Evolutionary conservation across 2,329 filamentous ascomycete genomes (phyloP).

Genomic region (Pseudogymnoascus sp.): DNA sequence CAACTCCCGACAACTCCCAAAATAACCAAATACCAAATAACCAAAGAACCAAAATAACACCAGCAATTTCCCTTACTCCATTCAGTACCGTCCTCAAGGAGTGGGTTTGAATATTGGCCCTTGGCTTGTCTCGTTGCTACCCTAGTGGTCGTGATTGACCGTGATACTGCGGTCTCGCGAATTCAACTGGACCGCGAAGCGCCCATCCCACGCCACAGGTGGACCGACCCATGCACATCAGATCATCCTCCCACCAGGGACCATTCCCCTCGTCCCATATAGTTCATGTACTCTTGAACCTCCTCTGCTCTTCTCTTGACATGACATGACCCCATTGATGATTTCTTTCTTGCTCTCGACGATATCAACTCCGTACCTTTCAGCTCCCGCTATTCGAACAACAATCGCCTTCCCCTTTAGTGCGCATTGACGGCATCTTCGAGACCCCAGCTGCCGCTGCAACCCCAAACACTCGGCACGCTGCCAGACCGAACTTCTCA

Average conservation of each 20-base stretch:
- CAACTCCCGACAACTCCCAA: not conserved
- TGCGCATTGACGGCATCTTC: constrained; percentile 6
- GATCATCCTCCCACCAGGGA: not conserved
- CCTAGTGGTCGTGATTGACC: not conserved
- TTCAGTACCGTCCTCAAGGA: not conserved
- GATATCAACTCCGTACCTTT: not conserved
- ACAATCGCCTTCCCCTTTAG: not conserved
- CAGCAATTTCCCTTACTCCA: not conserved
- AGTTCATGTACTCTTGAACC: not conserved
- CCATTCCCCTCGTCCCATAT: not conserved
- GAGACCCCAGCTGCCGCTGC: not conserved
- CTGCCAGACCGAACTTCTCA: constrained; percentile 11
- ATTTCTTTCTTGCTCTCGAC: not conserved
- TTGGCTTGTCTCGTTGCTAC: not conserved
- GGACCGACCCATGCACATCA: not conserved
- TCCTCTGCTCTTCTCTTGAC: not conserved
- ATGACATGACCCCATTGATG: constrained; percentile 1
- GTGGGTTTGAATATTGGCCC: not conserved
- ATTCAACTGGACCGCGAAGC: constrained; percentile 3
- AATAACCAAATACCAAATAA: not conserved
- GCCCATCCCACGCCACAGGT: not conserved
- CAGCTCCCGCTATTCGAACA: not conserved
- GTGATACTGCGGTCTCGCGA: not conserved
- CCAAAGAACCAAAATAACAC: constrained; percentile 1
- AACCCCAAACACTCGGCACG: constrained; percentile 8